A percentile compares a stretch with the other conserved stretches of the same genome.
phyloP scores from a whole-genome alignment of 345 rosid species.

The Erucastrum elatum region DNA sequence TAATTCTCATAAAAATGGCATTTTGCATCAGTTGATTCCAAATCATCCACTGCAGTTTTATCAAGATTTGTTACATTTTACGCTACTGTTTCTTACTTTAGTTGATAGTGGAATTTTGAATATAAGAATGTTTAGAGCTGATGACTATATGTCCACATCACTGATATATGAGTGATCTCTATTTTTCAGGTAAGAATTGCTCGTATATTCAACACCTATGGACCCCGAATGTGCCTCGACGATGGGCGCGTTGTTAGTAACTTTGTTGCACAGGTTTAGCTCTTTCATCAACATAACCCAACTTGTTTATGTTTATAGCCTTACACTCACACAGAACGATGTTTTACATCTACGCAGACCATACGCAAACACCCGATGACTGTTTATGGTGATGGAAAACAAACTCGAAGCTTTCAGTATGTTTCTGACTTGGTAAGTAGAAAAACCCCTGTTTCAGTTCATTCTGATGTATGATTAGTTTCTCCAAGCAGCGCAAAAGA shows the following conservation, averaged over 20 bases:
- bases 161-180: neutral
- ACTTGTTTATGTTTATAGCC: neutral
- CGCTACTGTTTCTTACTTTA: neutral
- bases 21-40: neutral
- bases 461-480: slow-evolving; percentile 5
- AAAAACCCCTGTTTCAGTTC: neutral
- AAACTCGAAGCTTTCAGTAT: slow-evolving; percentile 98
- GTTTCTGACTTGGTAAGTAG: slow-evolving; percentile 86
- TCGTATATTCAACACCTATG: slow-evolving; percentile 96
- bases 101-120: neutral
- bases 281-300: slow-evolving; percentile 4
- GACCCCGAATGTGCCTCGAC: slow-evolving; percentile 98
- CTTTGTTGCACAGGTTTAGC: slow-evolving; percentile 88
- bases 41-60: neutral
- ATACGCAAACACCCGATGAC: slow-evolving; percentile 91
- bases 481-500: neutral
- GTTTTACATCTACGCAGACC: slow-evolving; percentile 44
- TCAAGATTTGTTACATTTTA: neutral
- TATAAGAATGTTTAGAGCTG: slow-evolving; percentile 1
- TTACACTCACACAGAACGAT: neutral
- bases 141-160: neutral
- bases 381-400: slow-evolving; percentile 98
- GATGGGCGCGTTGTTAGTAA: slow-evolving; percentile 99
- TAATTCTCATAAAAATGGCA: neutral
- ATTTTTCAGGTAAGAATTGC: slow-evolving; percentile 88